Percentiles rank a stretch among this genome's conserved stretches.
phyloP scores from a whole-genome alignment of 768 basidiomycete genomes.

The Lentinula sp. region DNA sequence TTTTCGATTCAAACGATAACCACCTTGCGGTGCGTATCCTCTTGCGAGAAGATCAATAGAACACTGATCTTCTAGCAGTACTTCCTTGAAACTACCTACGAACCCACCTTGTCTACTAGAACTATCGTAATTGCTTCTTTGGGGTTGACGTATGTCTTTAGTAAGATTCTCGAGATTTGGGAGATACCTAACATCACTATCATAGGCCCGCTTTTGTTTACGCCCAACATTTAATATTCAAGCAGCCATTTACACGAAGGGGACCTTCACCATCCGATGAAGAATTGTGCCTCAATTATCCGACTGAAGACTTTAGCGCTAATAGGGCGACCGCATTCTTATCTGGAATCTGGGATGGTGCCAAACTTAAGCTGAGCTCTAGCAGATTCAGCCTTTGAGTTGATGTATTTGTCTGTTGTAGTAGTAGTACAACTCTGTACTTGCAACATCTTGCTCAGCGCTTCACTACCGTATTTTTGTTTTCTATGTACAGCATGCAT shows the following conservation, averaged over 20 bases:
- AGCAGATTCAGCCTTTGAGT: constrained; percentile 1
- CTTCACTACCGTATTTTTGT: background rate
- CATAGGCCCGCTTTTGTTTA: constrained; percentile 46
- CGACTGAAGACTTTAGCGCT: constrained; percentile 5
- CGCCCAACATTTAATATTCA: constrained; percentile 48
- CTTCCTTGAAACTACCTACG: constrained; percentile 39
- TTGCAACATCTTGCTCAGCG: too few species aligned
- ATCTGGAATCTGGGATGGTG: constrained; percentile 9
- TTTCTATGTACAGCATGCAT: background rate
- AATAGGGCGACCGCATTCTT: constrained; percentile 17
- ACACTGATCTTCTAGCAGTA: constrained; percentile 28
- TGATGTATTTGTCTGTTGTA: background rate
- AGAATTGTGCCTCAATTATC: constrained; percentile 15
- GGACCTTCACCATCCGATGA: constrained; percentile 16
- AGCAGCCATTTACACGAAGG: constrained; percentile 36
- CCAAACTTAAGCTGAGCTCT: background rate
- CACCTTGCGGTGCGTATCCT: constrained; percentile 42
- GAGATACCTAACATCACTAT: background rate
- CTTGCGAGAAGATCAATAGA: background rate
- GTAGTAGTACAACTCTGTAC: too few species aligned
- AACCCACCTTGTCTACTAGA: constrained; percentile 42
- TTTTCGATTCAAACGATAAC: constrained; percentile 56
- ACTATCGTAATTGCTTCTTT: constrained; percentile 50
- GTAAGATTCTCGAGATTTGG: background rate
- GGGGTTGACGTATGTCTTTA: constrained; percentile 42